Evolutionary conservation across 164 flowering plant genomes (phyloP).

Genomic region (Cinnamomum chago): DNA sequence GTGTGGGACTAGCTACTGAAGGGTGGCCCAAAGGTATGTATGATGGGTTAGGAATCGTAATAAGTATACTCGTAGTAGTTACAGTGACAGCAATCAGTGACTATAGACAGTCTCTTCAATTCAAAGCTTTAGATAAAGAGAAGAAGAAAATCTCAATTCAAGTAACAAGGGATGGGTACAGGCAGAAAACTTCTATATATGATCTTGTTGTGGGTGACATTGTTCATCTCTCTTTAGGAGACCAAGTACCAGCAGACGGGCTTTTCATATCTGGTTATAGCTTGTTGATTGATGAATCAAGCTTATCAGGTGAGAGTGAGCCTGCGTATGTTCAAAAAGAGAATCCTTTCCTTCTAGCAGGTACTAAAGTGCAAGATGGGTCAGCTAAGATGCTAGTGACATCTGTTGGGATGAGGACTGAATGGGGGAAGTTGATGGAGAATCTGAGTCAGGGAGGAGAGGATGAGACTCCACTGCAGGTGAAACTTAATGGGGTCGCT

Average conservation of each 20-base stretch:
- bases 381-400: conserved; percentile 47
- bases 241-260: conserved; percentile 51
- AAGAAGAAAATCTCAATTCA: conserved; percentile 41
- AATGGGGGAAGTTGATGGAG: conserved; percentile 58
- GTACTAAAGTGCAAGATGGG: conserved; percentile 54
- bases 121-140: conserved; percentile 43
- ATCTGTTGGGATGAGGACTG: conserved; percentile 54
- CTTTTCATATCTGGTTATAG: conserved; percentile 38
- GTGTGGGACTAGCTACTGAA: conserved; percentile 44
- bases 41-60: conserved; percentile 45
- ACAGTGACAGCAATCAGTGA: conserved; percentile 49
- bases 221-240: conserved; percentile 41
- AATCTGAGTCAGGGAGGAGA: conserved; percentile 43
- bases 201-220: conserved; percentile 52
- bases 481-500: conserved; percentile 52
- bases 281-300: conserved; percentile 45
- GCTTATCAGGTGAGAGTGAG: conserved; percentile 50
- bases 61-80: conserved; percentile 42
- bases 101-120: conserved; percentile 46
- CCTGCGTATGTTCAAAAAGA: conserved; percentile 25
- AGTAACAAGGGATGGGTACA: conserved; percentile 41
- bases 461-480: conserved; percentile 57
- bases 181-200: conserved; percentile 38
- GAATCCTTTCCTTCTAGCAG: conserved; percentile 45
- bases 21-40: conserved; percentile 48